These are phyloP conservation scores for Hippophae rhamnoides DNA, from an alignment of 306 rosid genomes.

Conservation along the genomic window DNA sequence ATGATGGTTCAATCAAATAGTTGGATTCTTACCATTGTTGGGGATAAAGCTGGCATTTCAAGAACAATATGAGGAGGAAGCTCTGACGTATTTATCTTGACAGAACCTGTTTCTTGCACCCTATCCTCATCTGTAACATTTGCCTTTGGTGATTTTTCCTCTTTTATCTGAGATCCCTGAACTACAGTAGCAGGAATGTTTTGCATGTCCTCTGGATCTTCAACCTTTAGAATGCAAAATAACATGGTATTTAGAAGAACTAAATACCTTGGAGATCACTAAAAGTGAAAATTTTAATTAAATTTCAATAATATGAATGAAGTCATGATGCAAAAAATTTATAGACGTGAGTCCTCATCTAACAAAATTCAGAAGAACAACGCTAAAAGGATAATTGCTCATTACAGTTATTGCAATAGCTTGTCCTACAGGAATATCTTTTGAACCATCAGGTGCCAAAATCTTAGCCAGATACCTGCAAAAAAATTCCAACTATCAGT, in stretches of 20 bases:
- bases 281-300: too few relatives aligned
- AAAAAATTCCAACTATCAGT: conserved; percentile 20
- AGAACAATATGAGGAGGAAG: conserved; percentile 80
- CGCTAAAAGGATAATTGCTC: conserved; percentile 17
- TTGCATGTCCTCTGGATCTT: conserved; percentile 70
- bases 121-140: conserved; percentile 35
- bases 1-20: conserved; percentile 9
- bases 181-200: conserved; percentile 50
- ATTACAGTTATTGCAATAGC: conserved; percentile 81
- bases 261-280: not conserved
- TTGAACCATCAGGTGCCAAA: conserved; percentile 85
- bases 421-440: conserved; percentile 82
- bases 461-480: conserved; percentile 87
- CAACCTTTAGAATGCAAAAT: conserved; percentile 57
- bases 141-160: conserved; percentile 26
- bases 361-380: not conserved
- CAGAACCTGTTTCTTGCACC: conserved; percentile 44
- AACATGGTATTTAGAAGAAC: conserved; percentile 29
- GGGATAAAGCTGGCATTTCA: conserved; percentile 94
- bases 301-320: too few relatives aligned
- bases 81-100: conserved; percentile 39
- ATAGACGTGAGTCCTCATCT: too few relatives aligned
- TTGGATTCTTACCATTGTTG: conserved; percentile 67
- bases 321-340: too few relatives aligned
- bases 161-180: conserved; percentile 39